Evolutionary conservation across 345 rosid species (phyloP).

Genomic region (Eucalyptus polybractea): DNA sequence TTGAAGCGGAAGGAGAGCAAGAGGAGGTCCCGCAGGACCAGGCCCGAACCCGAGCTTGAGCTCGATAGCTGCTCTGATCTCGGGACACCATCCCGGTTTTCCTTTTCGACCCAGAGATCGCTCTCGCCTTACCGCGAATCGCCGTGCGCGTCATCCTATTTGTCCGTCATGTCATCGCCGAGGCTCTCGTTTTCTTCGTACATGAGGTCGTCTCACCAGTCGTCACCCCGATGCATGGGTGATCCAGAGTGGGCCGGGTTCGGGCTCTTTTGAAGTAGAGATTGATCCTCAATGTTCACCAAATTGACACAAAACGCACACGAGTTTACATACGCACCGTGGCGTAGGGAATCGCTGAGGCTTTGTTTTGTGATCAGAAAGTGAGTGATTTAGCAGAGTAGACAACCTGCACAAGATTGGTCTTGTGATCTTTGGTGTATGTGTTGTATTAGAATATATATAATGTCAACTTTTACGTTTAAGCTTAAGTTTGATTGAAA

Average conservation of each 20-base stretch:
- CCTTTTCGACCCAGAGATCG: slow-evolving; percentile 48
- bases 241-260: slow-evolving; percentile 70
- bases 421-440: neutral
- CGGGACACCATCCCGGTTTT: slow-evolving; percentile 39
- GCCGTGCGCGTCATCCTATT: slow-evolving; percentile 39
- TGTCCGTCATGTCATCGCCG: neutral
- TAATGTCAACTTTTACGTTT: neutral
- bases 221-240: slow-evolving; percentile 37
- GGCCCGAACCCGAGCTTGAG: slow-evolving; percentile 3
- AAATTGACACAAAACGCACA: neutral
- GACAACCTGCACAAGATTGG: neutral
- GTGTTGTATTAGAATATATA: neutral
- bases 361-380: neutral
- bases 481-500: neutral
- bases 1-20: slow-evolving; percentile 28
- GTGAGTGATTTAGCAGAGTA: neutral
- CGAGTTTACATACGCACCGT: neutral
- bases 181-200: slow-evolving; percentile 34
- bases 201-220: neutral
- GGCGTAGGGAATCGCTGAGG: neutral
- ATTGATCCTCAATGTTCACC: neutral
- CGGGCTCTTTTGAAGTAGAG: slow-evolving; percentile 41
- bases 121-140: slow-evolving; percentile 30
- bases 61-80: slow-evolving; percentile 25
- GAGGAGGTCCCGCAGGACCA: neutral